phyloP scores from a whole-genome alignment of 192 early-diverging fungal genomes.

The Podochytrium sp. region DNA sequence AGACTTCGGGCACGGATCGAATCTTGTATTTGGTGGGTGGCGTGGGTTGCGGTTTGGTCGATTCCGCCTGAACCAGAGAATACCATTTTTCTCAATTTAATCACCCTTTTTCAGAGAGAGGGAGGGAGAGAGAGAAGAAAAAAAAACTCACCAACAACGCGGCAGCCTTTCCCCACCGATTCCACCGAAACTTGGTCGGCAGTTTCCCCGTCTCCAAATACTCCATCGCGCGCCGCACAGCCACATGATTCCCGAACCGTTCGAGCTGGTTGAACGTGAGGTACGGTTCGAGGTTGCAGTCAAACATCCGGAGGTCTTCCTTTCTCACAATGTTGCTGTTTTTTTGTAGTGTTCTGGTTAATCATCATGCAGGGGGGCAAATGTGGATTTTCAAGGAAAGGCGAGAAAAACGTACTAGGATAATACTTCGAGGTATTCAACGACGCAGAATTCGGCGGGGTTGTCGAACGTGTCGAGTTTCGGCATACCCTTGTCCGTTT shows the following conservation, averaged over 20 bases:
- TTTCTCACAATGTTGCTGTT: slow-evolving; percentile 30
- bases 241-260: slow-evolving; percentile 37
- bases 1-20: background rate
- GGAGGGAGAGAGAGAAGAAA: background rate
- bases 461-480: slow-evolving; percentile 11
- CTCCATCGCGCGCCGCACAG: slow-evolving; percentile 22
- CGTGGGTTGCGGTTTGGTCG: background rate
- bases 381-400: background rate
- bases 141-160: slow-evolving; percentile 10
- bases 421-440: slow-evolving; percentile 35
- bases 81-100: background rate
- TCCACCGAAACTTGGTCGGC: slow-evolving; percentile 16
- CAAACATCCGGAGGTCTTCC: slow-evolving; percentile 39
- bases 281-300: slow-evolving; percentile 46
- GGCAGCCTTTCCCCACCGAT: slow-evolving; percentile 2
- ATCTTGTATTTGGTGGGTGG: slow-evolving; percentile 10
- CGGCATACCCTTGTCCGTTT: slow-evolving; percentile 38
- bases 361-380: no score
- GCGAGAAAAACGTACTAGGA: slow-evolving; percentile 15
- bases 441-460: slow-evolving; percentile 25
- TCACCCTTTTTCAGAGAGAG: background rate
- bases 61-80: background rate
- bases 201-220: slow-evolving; percentile 25
- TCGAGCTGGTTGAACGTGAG: slow-evolving; percentile 31
- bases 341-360: background rate